Conservation (phyloP, 176 grass and related monocot species). For the Hsuehochloa calcarea region DNA sequence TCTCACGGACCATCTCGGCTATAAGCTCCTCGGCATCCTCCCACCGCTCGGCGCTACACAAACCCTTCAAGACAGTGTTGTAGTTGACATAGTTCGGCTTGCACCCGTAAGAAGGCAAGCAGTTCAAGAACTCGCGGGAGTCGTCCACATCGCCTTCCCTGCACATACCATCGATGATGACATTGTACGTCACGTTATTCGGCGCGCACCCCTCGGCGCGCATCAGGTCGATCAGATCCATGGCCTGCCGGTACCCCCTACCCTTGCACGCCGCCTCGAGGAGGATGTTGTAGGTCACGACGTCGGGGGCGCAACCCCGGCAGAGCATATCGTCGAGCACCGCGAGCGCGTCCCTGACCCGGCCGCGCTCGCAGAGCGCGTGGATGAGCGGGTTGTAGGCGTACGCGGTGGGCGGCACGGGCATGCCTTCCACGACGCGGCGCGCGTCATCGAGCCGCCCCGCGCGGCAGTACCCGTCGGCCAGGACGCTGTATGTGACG, state of each 20-base stretch:
- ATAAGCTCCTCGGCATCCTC: slow-evolving; percentile 55
- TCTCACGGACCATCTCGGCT: slow-evolving; percentile 44
- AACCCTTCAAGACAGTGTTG: slow-evolving; percentile 59
- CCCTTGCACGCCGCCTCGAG: slow-evolving; percentile 61
- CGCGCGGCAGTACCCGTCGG: slow-evolving; percentile 59
- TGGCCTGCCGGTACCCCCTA: slow-evolving; percentile 50
- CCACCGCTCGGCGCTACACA: slow-evolving; percentile 45
- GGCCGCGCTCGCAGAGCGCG: slow-evolving; percentile 51
- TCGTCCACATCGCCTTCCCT: slow-evolving; percentile 50
- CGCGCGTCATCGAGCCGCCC: slow-evolving; percentile 53
- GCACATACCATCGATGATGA: slow-evolving; percentile 73
- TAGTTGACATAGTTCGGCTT: slow-evolving; percentile 56
- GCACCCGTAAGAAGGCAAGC: slow-evolving; percentile 52
- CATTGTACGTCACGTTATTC: slow-evolving; percentile 65
- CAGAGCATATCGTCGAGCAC: slow-evolving; percentile 73
- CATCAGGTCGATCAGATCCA: slow-evolving; percentile 67
- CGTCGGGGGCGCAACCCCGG: slow-evolving; percentile 53
- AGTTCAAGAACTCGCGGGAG: slow-evolving; percentile 39
- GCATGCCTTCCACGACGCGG: slow-evolving; percentile 55
- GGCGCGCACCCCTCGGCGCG: slow-evolving; percentile 55
- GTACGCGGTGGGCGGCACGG: slow-evolving; percentile 46
- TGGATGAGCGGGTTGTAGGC: slow-evolving; percentile 80
- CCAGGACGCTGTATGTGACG: slow-evolving; percentile 60
- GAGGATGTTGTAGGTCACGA: slow-evolving; percentile 79
- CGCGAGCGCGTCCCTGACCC: slow-evolving; percentile 47